Conservation (phyloP, 2,329 filamentous ascomycete genomes). For the Monosporascus sp. region DNA sequence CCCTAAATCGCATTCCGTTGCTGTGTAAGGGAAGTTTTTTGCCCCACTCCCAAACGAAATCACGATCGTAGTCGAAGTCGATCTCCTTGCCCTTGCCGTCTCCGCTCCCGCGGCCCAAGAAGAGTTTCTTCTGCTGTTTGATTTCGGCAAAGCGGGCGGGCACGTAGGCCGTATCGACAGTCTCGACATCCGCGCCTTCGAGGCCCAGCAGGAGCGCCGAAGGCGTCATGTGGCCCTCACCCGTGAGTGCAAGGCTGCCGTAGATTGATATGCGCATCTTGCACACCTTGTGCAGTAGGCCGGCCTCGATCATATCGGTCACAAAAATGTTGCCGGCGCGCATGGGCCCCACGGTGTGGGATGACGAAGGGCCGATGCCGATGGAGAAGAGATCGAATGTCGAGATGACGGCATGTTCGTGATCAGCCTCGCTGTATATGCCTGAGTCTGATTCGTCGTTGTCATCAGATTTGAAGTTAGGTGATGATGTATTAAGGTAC, state of each 20-base stretch:
- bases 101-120: constrained; percentile 36
- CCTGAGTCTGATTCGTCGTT: constrained; percentile 30
- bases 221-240: constrained; percentile 48
- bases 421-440: constrained; percentile 43
- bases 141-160: constrained; percentile 41
- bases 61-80: constrained; percentile 42
- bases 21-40: constrained; percentile 46
- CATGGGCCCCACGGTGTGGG: constrained; percentile 48
- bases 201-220: constrained; percentile 44
- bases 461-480: constrained; percentile 8
- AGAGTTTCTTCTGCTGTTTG: constrained; percentile 39
- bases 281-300: constrained; percentile 38
- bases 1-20: constrained; percentile 48
- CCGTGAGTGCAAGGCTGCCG: constrained; percentile 45
- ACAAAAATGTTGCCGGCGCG: constrained; percentile 48
- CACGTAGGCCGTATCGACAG: constrained; percentile 43
- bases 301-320: constrained; percentile 40
- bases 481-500: constrained; percentile 12
- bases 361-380: constrained; percentile 46
- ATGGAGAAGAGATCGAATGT: constrained; percentile 48
- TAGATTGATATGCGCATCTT: constrained; percentile 44
- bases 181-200: constrained; percentile 44
- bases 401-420: constrained; percentile 47
- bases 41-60: constrained; percentile 48
- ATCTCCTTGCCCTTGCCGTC: constrained; percentile 38